These are phyloP conservation scores for Phytophthora multivora DNA, from an alignment of 352 stramenopile species.

Conservation along the genomic window DNA sequence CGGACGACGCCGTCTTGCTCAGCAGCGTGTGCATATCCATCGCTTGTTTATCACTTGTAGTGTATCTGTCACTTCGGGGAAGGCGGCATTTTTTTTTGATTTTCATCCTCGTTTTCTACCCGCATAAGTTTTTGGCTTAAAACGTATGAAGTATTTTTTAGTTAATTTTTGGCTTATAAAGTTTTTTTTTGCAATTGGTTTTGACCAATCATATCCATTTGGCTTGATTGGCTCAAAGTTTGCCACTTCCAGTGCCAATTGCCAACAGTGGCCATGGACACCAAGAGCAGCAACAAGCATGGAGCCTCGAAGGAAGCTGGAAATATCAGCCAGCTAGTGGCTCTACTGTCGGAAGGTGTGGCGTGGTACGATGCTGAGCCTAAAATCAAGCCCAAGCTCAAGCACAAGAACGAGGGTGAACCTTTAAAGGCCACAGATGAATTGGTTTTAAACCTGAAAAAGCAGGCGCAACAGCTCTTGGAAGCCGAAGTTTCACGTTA, in stretches of 20 bases:
- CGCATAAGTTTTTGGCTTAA: background rate
- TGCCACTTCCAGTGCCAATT: slow-evolving; percentile 3
- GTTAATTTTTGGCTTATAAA: no score
- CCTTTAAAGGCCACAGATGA: slow-evolving; percentile 36
- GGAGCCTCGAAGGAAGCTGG: background rate
- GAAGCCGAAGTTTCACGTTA: slow-evolving; percentile 63
- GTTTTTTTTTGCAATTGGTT: background rate
- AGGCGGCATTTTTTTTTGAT: slow-evolving; percentile 6
- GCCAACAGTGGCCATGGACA: slow-evolving; percentile 17
- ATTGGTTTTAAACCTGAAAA: slow-evolving; percentile 58
- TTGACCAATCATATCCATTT: background rate
- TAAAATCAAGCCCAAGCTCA: slow-evolving; percentile 33
- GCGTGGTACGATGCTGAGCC: slow-evolving; percentile 46
- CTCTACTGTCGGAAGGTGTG: slow-evolving; percentile 38
- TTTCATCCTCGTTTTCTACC: background rate
- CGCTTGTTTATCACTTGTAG: background rate
- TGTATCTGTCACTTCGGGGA: background rate
- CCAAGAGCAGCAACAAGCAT: slow-evolving; percentile 4
- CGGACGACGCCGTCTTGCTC: slow-evolving; percentile 14
- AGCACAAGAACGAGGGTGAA: slow-evolving; percentile 19
- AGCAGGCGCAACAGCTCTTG: slow-evolving; percentile 60
- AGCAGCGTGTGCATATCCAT: slow-evolving; percentile 22
- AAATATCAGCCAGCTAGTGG: slow-evolving; percentile 35
- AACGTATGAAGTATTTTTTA: no score
- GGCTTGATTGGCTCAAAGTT: slow-evolving; percentile 28